Evolutionary conservation across 768 basidiomycete genomes (phyloP).

Genomic region (Boletus tylopilopsis): DNA sequence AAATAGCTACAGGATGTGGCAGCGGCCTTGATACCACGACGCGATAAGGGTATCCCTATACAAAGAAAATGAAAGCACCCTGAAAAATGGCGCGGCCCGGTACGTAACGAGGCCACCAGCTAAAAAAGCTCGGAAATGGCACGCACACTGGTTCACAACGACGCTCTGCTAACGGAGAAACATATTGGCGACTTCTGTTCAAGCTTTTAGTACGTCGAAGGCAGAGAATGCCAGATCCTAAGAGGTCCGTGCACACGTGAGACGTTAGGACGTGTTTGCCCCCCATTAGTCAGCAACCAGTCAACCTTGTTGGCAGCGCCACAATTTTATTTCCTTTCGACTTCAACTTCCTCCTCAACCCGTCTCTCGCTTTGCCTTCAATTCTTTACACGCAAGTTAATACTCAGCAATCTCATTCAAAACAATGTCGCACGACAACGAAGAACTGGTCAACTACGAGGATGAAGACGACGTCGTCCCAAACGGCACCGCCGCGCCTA

Average conservation of each 20-base stretch:
- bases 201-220: not conserved
- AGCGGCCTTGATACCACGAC: conserved; percentile 2
- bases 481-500: conserved; percentile 47
- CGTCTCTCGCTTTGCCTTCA: conserved; percentile 16
- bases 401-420: conserved; percentile 22
- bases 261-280: conserved; percentile 2
- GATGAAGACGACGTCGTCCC: conserved; percentile 81
- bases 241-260: conserved; percentile 29
- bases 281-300: conserved; percentile 24
- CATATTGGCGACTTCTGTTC: conserved; percentile 2
- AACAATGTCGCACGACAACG: conserved; percentile 79
- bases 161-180: not conserved
- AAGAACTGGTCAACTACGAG: conserved; percentile 93
- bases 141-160: conserved; percentile 7
- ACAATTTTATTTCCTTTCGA: conserved; percentile 22
- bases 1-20: conserved; percentile 19
- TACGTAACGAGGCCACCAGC: conserved; percentile 10
- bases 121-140: not conserved
- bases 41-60: not conserved
- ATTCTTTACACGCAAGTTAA: conserved; percentile 26
- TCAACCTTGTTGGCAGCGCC: conserved; percentile 15
- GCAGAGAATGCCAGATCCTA: not conserved
- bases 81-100: conserved; percentile 1
- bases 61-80: not conserved
- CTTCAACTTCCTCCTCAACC: conserved; percentile 19